Percentiles rank a stretch among this genome's conserved stretches.
Conservation (phyloP, 2,329 filamentous ascomycete genomes). For the Fusarium palustre region DNA sequence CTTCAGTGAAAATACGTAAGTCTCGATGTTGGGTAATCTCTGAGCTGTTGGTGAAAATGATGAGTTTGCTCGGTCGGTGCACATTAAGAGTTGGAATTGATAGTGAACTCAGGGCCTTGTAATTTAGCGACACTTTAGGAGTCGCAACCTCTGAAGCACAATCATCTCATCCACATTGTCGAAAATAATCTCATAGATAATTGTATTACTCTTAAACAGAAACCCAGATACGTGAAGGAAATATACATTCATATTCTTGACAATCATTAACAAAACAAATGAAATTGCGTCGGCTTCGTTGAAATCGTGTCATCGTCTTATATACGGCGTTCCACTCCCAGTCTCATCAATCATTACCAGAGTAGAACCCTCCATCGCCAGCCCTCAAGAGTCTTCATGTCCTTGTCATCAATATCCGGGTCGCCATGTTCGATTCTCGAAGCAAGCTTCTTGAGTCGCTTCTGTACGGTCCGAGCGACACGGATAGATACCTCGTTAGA, state of each 20-base stretch:
- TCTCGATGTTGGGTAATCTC: slow-evolving; percentile 6
- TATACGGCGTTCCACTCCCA: slow-evolving; percentile 36
- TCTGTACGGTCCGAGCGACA: slow-evolving; percentile 64
- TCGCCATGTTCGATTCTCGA: slow-evolving; percentile 62
- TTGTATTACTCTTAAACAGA: not conserved
- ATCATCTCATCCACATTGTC: not conserved
- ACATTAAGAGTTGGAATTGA: not conserved
- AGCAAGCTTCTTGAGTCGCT: slow-evolving; percentile 61
- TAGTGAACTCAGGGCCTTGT: not conserved
- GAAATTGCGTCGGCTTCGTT: slow-evolving; percentile 46
- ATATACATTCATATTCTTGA: slow-evolving; percentile 13
- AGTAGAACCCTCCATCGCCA: slow-evolving; percentile 69
- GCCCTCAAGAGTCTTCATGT: slow-evolving; percentile 62
- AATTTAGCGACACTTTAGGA: slow-evolving; percentile 12
- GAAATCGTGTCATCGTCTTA: slow-evolving; percentile 49
- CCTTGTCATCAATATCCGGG: slow-evolving; percentile 59
- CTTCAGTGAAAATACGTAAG: not conserved
- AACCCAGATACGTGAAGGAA: not conserved
- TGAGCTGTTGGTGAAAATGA: not conserved
- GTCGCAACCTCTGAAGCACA: not conserved
- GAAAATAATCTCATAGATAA: not conserved
- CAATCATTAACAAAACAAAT: slow-evolving; percentile 23
- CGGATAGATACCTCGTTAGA: slow-evolving; percentile 68
- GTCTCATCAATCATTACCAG: slow-evolving; percentile 51
- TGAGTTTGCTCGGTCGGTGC: slow-evolving; percentile 9